Evolutionary conservation across 2,329 filamentous ascomycete species (phyloP).

Genomic region (Whalleya microplaca): DNA sequence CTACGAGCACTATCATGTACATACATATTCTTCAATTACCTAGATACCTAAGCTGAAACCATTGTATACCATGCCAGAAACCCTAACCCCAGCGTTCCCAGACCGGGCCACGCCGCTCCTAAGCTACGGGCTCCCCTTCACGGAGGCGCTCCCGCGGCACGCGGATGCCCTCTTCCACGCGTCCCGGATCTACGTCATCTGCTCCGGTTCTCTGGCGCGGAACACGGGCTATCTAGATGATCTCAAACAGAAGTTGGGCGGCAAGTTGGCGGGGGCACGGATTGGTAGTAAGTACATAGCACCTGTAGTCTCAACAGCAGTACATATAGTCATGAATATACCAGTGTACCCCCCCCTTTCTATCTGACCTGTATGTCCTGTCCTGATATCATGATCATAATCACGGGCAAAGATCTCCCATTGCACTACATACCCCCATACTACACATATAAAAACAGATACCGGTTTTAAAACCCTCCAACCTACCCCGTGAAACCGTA

Average conservation of each 20-base stretch:
- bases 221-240: conserved; percentile 49
- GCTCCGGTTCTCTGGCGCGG: conserved; percentile 51
- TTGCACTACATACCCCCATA: no score
- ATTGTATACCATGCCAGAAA: conserved; percentile 18
- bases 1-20: background rate
- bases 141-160: conserved; percentile 49
- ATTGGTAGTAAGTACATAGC: conserved; percentile 48
- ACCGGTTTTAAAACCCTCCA: no score
- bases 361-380: background rate
- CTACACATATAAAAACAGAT: no score
- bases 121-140: conserved; percentile 52
- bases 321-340: background rate
- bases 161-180: conserved; percentile 47
- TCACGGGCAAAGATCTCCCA: no score
- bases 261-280: conserved; percentile 47
- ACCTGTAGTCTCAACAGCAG: no score
- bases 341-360: background rate
- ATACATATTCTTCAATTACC: background rate
- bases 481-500: no score
- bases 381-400: background rate
- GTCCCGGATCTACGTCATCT: conserved; percentile 53
- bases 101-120: conserved; percentile 35
- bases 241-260: conserved; percentile 46
- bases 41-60: background rate
- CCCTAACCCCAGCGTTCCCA: conserved; percentile 27